These are phyloP conservation scores for Brachypodium distachyon DNA, from an alignment of 202 grass and related monocot species.

Conservation along the genomic window DNA sequence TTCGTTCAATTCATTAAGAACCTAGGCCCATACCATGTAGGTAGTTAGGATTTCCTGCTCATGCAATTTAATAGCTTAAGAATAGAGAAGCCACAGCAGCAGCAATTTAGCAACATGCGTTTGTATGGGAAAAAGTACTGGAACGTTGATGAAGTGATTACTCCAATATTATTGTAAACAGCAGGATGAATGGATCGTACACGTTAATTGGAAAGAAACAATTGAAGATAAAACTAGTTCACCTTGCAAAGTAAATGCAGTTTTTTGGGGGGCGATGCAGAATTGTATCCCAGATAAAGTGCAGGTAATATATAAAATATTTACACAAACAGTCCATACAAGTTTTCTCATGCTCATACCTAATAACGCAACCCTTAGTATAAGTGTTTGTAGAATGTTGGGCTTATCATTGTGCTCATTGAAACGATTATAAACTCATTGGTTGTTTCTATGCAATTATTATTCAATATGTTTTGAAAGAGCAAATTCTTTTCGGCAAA, in stretches of 20 bases:
- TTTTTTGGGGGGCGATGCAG: background rate
- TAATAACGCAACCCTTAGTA: background rate
- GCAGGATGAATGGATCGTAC: background rate
- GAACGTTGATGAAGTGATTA: background rate
- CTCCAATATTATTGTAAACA: background rate
- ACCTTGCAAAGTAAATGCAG: background rate
- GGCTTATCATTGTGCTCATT: background rate
- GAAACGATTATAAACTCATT: background rate
- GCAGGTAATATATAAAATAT: background rate
- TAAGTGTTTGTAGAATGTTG: background rate
- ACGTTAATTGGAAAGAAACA: background rate
- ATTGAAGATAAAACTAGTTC: background rate
- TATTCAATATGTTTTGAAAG: background rate
- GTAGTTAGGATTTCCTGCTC: conserved; percentile 93
- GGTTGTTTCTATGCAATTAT: background rate
- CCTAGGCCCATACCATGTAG: conserved; percentile 96
- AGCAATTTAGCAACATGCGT: conserved; percentile 17
- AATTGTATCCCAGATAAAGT: background rate
- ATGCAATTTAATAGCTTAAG: conserved; percentile 60
- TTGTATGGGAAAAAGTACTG: background rate
- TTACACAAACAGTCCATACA: background rate
- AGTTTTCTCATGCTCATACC: background rate
- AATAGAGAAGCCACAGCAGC: conserved; percentile 31
- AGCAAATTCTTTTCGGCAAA: background rate
- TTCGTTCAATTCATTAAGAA: conserved; percentile 87